These are phyloP conservation scores for Pseudocercospora fuligena DNA, from an alignment of 2,329 filamentous ascomycete genomes.

Conservation along the genomic window DNA sequence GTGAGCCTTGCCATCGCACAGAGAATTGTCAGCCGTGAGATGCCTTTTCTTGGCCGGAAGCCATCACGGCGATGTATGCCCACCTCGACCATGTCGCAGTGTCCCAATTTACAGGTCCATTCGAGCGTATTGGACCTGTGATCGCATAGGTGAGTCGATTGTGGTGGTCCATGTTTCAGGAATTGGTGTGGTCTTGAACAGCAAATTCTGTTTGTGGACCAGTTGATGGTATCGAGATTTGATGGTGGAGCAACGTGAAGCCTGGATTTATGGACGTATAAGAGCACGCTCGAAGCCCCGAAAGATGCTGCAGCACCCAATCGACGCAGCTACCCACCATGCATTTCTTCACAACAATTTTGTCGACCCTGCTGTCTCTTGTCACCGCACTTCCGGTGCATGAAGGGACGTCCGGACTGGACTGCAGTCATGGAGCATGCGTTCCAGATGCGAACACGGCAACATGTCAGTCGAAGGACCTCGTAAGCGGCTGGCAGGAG, in stretches of 20 bases:
- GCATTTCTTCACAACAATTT: background rate
- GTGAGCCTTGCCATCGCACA: background rate
- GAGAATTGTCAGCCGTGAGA: background rate
- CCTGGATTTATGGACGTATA: background rate
- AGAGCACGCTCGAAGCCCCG: background rate
- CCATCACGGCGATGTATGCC: background rate
- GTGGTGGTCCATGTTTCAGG: background rate
- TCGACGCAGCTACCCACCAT: background rate
- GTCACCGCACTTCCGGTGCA: background rate
- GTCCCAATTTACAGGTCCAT: background rate
- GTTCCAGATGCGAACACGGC: slow-evolving; percentile 1
- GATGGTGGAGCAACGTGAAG: background rate
- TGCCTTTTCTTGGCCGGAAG: background rate
- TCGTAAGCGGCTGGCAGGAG: background rate
- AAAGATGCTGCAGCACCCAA: background rate
- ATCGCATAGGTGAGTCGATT: background rate
- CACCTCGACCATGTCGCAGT: background rate
- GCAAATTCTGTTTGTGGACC: background rate
- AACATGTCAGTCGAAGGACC: background rate
- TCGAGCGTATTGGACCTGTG: background rate
- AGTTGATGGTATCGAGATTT: background rate
- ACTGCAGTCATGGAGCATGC: background rate
- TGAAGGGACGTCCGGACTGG: background rate
- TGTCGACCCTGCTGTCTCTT: background rate
- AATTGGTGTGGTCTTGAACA: background rate